A percentile compares a stretch with the other conserved stretches of the same genome.
Evolutionary conservation across 2,329 filamentous ascomycete genomes (phyloP).

Genomic region (Xylaria sp.): DNA sequence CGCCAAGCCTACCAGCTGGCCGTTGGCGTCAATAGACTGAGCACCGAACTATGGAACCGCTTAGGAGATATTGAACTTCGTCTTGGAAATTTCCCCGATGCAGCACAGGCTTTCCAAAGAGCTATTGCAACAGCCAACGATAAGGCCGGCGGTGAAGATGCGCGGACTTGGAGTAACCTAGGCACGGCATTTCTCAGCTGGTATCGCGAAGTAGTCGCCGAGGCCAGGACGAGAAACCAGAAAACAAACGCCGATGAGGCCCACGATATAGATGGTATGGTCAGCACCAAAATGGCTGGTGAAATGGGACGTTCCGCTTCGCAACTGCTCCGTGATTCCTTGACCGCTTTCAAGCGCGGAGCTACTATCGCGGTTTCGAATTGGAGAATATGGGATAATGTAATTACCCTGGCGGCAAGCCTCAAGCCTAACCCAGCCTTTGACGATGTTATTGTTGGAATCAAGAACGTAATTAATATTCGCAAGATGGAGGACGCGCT

Average conservation of each 20-base stretch:
- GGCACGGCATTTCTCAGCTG: constrained; percentile 82
- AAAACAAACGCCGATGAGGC: constrained; percentile 38
- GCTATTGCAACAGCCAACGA: constrained; percentile 74
- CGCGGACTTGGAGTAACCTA: constrained; percentile 94
- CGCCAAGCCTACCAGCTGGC: constrained; percentile 82
- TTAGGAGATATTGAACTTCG: constrained; percentile 89
- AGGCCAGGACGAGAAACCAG: constrained; percentile 46
- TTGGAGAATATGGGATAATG: constrained; percentile 96
- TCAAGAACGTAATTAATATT: constrained; percentile 80
- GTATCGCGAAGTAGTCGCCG: constrained; percentile 65
- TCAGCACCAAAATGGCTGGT: constrained; percentile 48
- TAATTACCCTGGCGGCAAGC: constrained; percentile 85
- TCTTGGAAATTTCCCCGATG: constrained; percentile 78
- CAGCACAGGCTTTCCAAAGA: constrained; percentile 83
- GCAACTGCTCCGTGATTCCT: constrained; percentile 75
- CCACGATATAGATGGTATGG: constrained; percentile 44
- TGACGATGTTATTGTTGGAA: constrained; percentile 78
- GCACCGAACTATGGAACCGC: constrained; percentile 87
- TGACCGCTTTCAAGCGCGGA: constrained; percentile 87
- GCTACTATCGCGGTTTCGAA: constrained; percentile 85
- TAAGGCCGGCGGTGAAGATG: constrained; percentile 82
- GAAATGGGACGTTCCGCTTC: constrained; percentile 60
- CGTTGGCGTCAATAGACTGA: constrained; percentile 81
- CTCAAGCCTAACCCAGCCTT: constrained; percentile 76
- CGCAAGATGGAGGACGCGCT: constrained; percentile 81